Conservation (phyloP, 805 yeast genomes). For the Blastobotrys muscicola region DNA sequence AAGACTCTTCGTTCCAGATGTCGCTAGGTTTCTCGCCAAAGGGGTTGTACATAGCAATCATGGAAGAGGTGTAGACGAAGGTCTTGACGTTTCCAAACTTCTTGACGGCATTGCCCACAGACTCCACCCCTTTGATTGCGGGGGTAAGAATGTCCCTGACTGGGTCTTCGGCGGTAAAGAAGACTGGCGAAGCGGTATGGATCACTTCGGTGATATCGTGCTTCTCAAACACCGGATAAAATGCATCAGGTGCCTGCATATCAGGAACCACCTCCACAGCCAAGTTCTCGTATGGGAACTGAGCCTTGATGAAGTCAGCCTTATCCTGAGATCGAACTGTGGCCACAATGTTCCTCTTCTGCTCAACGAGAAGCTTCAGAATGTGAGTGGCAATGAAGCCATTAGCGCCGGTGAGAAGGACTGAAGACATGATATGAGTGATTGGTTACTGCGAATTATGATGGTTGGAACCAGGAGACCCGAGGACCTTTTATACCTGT, state of each 20-base stretch:
- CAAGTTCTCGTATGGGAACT: constrained; percentile 19
- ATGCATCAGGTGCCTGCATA: constrained; percentile 33
- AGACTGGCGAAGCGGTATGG: constrained; percentile 33
- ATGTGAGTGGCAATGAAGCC: constrained; percentile 19
- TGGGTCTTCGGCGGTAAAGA: constrained; percentile 25
- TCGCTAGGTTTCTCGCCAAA: background rate
- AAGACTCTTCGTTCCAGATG: constrained; percentile 25
- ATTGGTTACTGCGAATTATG: no score
- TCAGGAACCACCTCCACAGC: constrained; percentile 25
- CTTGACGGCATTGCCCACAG: constrained; percentile 32
- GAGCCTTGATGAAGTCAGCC: constrained; percentile 19
- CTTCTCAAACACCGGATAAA: constrained; percentile 36
- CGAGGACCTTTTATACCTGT: no score
- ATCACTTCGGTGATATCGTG: constrained; percentile 28
- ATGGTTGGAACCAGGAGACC: no score
- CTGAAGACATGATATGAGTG: background rate
- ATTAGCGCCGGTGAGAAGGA: constrained; percentile 19
- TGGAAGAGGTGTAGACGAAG: constrained; percentile 39
- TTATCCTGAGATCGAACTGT: constrained; percentile 37
- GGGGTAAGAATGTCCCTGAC: constrained; percentile 35
- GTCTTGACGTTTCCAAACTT: constrained; percentile 30
- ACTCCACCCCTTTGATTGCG: constrained; percentile 38
- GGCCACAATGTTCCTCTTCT: constrained; percentile 37
- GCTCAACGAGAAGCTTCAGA: constrained; percentile 27
- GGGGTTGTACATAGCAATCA: background rate